Conservation (phyloP, 331 rosid genomes). For the Quercus lobata region DNA sequence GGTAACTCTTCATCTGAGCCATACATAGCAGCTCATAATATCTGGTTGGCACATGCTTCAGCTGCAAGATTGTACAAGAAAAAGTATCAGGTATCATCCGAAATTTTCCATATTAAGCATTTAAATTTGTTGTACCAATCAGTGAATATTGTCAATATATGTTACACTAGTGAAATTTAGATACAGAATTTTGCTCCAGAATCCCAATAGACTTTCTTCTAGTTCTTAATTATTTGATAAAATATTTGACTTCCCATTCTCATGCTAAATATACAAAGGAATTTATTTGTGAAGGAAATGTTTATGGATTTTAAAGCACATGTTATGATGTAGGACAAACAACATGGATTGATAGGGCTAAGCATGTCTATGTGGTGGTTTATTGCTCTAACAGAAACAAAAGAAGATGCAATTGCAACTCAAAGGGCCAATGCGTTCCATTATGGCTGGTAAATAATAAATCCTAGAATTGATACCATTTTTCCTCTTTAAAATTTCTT, state of each 20-base stretch:
- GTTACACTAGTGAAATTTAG: neutral
- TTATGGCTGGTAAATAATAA: conserved; percentile 44
- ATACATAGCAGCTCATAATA: conserved; percentile 43
- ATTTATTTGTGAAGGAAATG: neutral
- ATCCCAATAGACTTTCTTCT: no score
- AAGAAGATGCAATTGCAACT: conserved; percentile 41
- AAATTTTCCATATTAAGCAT: neutral
- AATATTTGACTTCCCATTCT: no score
- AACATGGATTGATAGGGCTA: conserved; percentile 53
- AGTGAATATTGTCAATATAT: neutral
- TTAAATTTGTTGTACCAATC: neutral
- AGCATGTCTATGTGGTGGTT: conserved; percentile 23
- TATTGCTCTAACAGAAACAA: conserved; percentile 40
- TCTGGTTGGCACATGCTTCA: conserved; percentile 48
- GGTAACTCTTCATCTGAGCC: conserved; percentile 55
- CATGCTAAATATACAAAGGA: neutral
- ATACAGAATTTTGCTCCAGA: no score
- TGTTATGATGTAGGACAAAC: conserved; percentile 37
- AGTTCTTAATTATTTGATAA: no score
- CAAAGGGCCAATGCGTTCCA: conserved; percentile 41
- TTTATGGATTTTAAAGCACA: neutral
- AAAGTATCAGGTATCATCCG: conserved; percentile 32
- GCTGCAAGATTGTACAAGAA: conserved; percentile 31
- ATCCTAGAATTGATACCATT: neutral
- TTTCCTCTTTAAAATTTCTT: neutral